These are phyloP conservation scores for Paxillus ammoniavirescens DNA, from an alignment of 768 basidiomycete species.

Conservation along the genomic window DNA sequence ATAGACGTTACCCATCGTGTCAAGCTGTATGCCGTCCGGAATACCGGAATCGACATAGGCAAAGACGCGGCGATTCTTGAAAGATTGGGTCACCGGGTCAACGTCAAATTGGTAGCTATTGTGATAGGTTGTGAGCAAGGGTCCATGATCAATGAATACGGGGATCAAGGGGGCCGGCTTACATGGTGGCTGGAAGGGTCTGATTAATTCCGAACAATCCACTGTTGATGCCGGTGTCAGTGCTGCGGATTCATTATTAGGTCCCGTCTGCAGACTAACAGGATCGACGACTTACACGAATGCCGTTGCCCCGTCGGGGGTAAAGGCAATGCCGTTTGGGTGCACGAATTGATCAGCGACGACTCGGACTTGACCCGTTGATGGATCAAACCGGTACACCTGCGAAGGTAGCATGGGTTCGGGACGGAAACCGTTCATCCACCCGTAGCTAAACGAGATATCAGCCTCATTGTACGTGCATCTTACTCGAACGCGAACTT, in stretches of 20 bases:
- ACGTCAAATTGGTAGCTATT: constrained; percentile 69
- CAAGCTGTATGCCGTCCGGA: constrained; percentile 67
- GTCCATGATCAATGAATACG: background rate
- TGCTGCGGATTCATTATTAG: constrained; percentile 23
- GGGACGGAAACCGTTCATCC: constrained; percentile 63
- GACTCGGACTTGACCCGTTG: constrained; percentile 60
- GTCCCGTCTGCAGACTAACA: constrained; percentile 3
- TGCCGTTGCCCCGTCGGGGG: constrained; percentile 58
- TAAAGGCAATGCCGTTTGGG: constrained; percentile 75
- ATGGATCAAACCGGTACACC: constrained; percentile 72
- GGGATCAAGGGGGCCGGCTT: constrained; percentile 20
- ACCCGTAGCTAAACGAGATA: constrained; percentile 53
- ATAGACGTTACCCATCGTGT: constrained; percentile 63
- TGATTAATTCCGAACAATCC: constrained; percentile 50
- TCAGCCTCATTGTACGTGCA: background rate
- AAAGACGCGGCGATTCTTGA: constrained; percentile 63
- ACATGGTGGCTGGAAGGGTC: constrained; percentile 69
- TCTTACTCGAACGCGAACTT: constrained; percentile 22
- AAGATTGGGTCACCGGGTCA: constrained; percentile 49
- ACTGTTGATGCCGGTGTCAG: constrained; percentile 33
- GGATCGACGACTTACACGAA: constrained; percentile 50
- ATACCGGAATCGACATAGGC: constrained; percentile 65
- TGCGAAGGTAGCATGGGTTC: constrained; percentile 66
- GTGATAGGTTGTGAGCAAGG: background rate
- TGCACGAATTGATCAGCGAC: constrained; percentile 76